Percentiles rank a stretch among this genome's conserved stretches.
phyloP scores from a whole-genome alignment of 257 asterid genomes.

The Nemophila menziesii region DNA sequence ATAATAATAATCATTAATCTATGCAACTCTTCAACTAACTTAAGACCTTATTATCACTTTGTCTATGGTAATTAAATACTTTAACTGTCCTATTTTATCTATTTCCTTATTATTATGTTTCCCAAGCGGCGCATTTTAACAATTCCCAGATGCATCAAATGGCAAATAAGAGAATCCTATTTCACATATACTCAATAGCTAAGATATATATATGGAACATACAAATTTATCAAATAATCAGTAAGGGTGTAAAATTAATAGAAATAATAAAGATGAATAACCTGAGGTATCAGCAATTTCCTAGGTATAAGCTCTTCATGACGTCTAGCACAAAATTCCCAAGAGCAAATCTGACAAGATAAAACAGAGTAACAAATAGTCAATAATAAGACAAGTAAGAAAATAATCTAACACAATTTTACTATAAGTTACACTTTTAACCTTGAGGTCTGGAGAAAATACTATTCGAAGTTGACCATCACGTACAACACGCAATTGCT shows the following conservation, averaged over 20 bases:
- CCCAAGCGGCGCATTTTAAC: neutral
- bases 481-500: slow-evolving; percentile 72
- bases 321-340: slow-evolving; percentile 82
- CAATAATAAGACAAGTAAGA: slow-evolving; percentile 1
- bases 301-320: slow-evolving; percentile 78
- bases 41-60: no score
- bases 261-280: slow-evolving; percentile 2
- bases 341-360: slow-evolving; percentile 52
- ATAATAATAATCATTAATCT: neutral
- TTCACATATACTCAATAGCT: no score
- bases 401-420: slow-evolving; percentile 8
- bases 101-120: no score
- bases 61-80: no score
- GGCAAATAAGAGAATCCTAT: no score
- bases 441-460: slow-evolving; percentile 76
- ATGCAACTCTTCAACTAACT: no score
- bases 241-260: neutral
- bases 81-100: neutral
- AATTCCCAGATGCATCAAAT: no score
- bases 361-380: slow-evolving; percentile 4
- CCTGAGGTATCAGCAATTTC: slow-evolving; percentile 65
- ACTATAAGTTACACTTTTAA: slow-evolving; percentile 9
- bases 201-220: no score
- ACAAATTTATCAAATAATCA: neutral
- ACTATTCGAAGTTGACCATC: slow-evolving; percentile 74